Evolutionary conservation across 345 rosid genomes (phyloP).

Genomic region (Nephelium lappaceum): DNA sequence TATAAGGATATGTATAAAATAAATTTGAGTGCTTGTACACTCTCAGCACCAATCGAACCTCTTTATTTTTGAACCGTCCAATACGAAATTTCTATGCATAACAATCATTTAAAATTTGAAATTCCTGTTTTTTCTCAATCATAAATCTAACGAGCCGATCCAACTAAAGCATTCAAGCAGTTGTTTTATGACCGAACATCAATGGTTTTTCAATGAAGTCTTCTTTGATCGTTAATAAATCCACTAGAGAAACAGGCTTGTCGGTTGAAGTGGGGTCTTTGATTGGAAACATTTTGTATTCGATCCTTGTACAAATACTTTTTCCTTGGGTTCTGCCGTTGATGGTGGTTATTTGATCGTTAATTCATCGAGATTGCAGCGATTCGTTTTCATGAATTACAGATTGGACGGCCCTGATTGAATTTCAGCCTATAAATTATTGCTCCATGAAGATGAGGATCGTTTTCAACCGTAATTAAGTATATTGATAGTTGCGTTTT

Average conservation of each 20-base stretch:
- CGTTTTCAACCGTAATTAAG: slow-evolving; percentile 3
- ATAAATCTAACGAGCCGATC: not conserved
- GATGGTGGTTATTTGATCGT: slow-evolving; percentile 33
- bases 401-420: slow-evolving; percentile 14
- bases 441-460: not conserved
- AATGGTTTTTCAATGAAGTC: not conserved
- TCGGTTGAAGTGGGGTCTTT: slow-evolving; percentile 22
- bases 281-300: not conserved
- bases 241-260: not conserved
- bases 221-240: not conserved
- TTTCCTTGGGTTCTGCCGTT: slow-evolving; percentile 28
- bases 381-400: not conserved
- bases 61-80: not conserved
- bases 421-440: not conserved
- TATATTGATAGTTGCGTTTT: slow-evolving; percentile 3
- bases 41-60: not conserved
- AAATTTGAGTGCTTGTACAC: not conserved
- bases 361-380: slow-evolving; percentile 7
- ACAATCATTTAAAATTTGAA: not conserved
- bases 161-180: not conserved
- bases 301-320: not conserved
- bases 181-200: not conserved
- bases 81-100: not conserved
- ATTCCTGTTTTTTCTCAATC: not conserved
- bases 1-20: not conserved